Evolutionary conservation across 2,329 filamentous ascomycete genomes (phyloP), one percentile per base, ranked within the genome.

Genomic region (Microdochium trichocladiopsis): DNA sequence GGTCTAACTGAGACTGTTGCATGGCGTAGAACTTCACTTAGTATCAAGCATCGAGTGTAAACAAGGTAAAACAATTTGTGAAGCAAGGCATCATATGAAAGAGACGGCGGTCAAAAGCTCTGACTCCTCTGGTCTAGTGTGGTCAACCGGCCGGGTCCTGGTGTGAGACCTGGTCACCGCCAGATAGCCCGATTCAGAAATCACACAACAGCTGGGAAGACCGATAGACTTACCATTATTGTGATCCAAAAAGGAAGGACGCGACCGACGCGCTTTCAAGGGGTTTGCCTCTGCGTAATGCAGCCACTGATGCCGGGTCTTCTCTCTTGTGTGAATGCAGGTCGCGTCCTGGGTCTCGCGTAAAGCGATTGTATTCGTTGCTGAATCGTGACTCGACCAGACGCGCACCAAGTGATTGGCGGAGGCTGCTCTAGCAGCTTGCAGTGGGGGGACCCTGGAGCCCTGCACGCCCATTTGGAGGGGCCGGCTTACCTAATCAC

Each of bases 1-100:
- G 91, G 65, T 91, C 91, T 60, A 92, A 74, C 73, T 99, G 94
- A 59, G 91, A 95, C 80, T 95, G 79, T 63, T 76, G 77, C 75
- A 83, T 82, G 52, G 60, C 64, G 59, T 62, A 59, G 65, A 57
- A 61, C 57, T 55, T 52, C 52, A 49, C 25, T 55, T 45, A 18
- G 21, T 9, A 18, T 11, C 2, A 48, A 5, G 6, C 4, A 8
- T 48, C 47, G 9, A 11, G n/a, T 5, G 22, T 25, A 22, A 18
- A 28, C 6, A 25, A n/a, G 8, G 8, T 31, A 31, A 14, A 8
- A 31, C 28, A 14, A 31, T 8, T 8, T 8, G 14, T 8, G 28
- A 48, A 45, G 41, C 14, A 45, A 21, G 41, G 18, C 12, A 45
- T 45, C 6, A 10, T 22, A 3, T 8, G 28, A 31, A 31, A 8